Evolutionary conservation across 164 flowering plant species (phyloP), one percentile per base, ranked within the genome.

Genomic region (Umbellularia californica): DNA sequence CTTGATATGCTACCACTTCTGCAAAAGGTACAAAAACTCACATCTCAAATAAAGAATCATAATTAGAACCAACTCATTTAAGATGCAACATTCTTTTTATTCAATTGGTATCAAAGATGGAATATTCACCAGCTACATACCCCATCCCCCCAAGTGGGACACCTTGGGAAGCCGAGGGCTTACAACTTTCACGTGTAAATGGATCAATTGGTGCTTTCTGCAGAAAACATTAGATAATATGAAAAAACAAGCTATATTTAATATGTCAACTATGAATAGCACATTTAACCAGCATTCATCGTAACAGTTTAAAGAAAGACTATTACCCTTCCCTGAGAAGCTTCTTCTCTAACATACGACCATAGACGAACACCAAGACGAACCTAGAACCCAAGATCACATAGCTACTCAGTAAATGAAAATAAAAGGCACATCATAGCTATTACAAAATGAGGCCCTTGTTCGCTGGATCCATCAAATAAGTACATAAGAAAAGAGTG

Each of bases 111-210:
- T 41, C 47, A 25, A 67, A 17, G 47, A 41, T 52, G 68, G 5
- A 70, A 74, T 52, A 30, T 58, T 62, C 30, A n/a, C 64, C 41
- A 35, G 62, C 28, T 25, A 72, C 88, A 76, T 89, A 96, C 98
- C 99, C 99, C 99, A 96, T 96, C 33, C 97, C 99, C 69, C 99
- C 99, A 50, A 96, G 91, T 15, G 99, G 98, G 58, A 94, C 98
- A 51, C 99, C 98, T 84, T 87, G 98, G 30, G 99, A 88, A 77
- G 99, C 99, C 2, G 99, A 96, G 30, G 99, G 99, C 75, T 87
- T 96, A 86, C 97, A 90, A 71, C 88, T 88, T 84, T 89, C 94
- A 58, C 89, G 83, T 35, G 90, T 92, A 79, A 96, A 96, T 68
- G 99, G 99, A 85, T 96, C 97, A 71, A 96, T 96, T 12, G 97